Percentiles rank a stretch among this genome's conserved stretches.
phyloP scores from a whole-genome alignment of 83 land plant genomes.

The Picea abies region DNA sequence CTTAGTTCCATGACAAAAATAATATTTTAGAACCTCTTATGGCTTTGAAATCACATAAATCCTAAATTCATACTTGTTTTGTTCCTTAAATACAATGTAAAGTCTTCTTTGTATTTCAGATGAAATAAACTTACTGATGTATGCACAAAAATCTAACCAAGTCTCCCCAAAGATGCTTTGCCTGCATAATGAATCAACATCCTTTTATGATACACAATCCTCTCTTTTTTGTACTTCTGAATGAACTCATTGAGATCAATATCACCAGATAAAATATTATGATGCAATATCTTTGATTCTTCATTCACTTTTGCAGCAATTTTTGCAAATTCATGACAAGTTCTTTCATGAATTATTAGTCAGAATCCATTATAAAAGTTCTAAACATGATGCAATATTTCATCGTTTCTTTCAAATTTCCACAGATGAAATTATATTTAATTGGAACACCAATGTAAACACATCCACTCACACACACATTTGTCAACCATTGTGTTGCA shows the following conservation, averaged over 20 bases:
- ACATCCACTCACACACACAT: background rate
- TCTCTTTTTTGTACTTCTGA: slow-evolving; percentile 25
- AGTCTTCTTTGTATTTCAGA: background rate
- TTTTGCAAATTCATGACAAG: slow-evolving; percentile 15
- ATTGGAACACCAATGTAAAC: slow-evolving; percentile 3
- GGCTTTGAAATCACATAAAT: background rate
- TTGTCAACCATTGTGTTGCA: background rate
- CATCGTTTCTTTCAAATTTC: background rate
- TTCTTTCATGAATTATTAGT: background rate
- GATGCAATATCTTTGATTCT: slow-evolving; percentile 29
- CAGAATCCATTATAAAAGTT: background rate
- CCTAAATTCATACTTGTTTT: background rate
- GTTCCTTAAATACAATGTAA: background rate
- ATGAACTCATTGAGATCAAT: slow-evolving; percentile 25
- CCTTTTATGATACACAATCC: slow-evolving; percentile 29
- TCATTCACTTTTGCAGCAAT: slow-evolving; percentile 29
- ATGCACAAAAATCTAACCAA: slow-evolving; percentile 1
- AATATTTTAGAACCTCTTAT: background rate
- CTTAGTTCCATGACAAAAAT: slow-evolving; percentile 9
- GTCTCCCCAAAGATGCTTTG: slow-evolving; percentile 17
- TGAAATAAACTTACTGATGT: background rate
- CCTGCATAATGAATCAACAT: slow-evolving; percentile 29
- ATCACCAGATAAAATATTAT: slow-evolving; percentile 20
- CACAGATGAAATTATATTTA: background rate
- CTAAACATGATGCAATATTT: background rate